Base-by-base conservation (phyloP, 108 stramenopile genomes). In the Cylindrotheca fusiformis region DNA sequence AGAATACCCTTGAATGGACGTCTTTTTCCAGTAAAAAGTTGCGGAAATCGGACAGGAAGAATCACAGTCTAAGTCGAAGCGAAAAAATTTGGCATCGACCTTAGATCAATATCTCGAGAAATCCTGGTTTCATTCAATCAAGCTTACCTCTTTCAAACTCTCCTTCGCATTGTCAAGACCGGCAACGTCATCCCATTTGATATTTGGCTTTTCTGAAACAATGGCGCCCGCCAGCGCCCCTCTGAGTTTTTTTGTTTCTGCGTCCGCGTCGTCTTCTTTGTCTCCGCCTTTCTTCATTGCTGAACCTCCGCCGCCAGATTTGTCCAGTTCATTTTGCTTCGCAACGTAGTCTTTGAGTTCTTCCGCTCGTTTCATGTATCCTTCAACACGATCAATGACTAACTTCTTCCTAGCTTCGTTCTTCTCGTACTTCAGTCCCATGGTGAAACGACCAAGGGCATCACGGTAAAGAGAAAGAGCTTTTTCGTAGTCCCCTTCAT, bases 151-250 rank as follows among this genome's bases (percentile, higher is more conserved):
- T 72, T 98, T 96, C 48, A 99, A 68, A 52, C 91, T 88, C 49
- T 94, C 94, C 79, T 99, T 99, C n/a, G 99, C 99, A 58, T 80
- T 74, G 1, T 79, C 91, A 28, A 99, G 65, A 22, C 99, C 99
- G 46, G 97, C 97, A 36, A 99, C 99, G 70, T 99, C 99, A 4
- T 85, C 87, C 98, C 98, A 99, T 55, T 78, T 87, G 29, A 99
- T 93, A 69, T 99, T 96, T 23, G 99, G 99, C 68, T 98, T 99
- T 68, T 98, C 97, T 29, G 91, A 76, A 4, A 96, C 88, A 60
- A 95, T 81, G 48, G 93, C 93, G 27, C 84, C 82, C 18, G 74
- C 68, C 55, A 96, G 68, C 4, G 89, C 90, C 21, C 87, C 92
- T 19, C 90, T 67, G 54, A 95, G 74, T 66, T 92, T 96, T 25